These are phyloP conservation scores for Pontederia paniculata DNA, from an alignment of 176 grass and related monocot genomes.

Conservation along the genomic window DNA sequence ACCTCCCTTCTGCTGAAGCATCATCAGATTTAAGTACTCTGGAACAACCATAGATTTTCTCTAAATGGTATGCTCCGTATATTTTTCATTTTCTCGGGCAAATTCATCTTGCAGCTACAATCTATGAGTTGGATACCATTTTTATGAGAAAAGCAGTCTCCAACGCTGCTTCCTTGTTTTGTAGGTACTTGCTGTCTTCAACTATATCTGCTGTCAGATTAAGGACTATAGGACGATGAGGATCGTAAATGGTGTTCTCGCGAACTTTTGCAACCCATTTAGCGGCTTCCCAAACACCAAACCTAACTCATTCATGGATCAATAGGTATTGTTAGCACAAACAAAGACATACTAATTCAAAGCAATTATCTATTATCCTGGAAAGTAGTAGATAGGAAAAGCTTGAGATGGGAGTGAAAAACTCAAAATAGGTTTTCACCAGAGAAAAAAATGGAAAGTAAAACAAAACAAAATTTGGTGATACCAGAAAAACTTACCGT, in stretches of 20 bases:
- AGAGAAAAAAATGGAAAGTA: neutral
- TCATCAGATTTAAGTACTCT: too few species aligned
- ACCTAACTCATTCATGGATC: conserved; percentile 35
- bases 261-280: conserved; percentile 87
- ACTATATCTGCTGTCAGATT: conserved; percentile 80
- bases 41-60: too few species aligned
- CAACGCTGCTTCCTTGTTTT: conserved; percentile 67
- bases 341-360: too few species aligned
- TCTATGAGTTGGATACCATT: conserved; percentile 44
- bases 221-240: conserved; percentile 63
- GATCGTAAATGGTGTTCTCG: conserved; percentile 68
- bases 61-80: too few species aligned
- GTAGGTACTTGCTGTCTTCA: conserved; percentile 90
- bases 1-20: too few species aligned
- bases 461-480: neutral
- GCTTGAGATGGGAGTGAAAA: too few species aligned
- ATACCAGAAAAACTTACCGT: conserved; percentile 23
- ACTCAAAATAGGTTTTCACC: neutral
- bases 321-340: too few species aligned
- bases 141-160: conserved; percentile 92
- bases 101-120: neutral
- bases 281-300: conserved; percentile 94
- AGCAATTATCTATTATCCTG: too few species aligned
- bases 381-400: too few species aligned
- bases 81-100: too few species aligned